Base-by-base conservation (phyloP, 2,329 filamentous ascomycete genomes). In the Chrysosporium queenslandicum region DNA sequence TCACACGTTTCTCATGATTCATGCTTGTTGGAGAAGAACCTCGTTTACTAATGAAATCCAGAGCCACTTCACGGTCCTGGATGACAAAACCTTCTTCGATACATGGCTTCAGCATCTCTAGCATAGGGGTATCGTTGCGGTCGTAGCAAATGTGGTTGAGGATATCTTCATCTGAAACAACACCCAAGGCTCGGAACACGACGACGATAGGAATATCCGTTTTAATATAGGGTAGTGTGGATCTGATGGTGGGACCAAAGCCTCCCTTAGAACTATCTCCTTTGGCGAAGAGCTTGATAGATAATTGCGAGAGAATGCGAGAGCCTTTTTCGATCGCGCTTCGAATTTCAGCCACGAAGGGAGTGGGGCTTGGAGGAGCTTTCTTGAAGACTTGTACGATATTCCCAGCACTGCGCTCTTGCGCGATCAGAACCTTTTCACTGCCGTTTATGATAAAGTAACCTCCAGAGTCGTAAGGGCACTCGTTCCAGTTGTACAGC, bases 351-450 rank as follows among this genome's bases (percentile, higher is more conserved):
- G 92, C 94, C 21, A 91, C 86, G 68, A 92, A 95, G 1, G 89
- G 90, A 57, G 88, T 94, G 8, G 88, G 86, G 59, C 87, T 91
- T n/a, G 89, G 88, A 60, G 84, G 80, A 0, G 91, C 88, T 74
- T 98, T 98, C 73, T 94, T 91, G 80, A 98, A 98, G 25, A 98
- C 91, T 71, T 98, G 92, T 4, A 98, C 92, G 54, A 97, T 98
- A 66, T 98, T 98, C 65, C 91, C 92, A 37, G 92, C 92, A 66
- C 90, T 96, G 57, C 92, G 86, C 71, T 98, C 92, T 68, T 98
- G 92, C 1, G 92, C 92, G 63, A 98, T 98, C 60, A 98, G 74
- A 20, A 98, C 92, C 77, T 98, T 98, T 67, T 98, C 92, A 70
- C 87, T 94, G 40, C 92, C 92, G 72, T 98, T 98, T 77, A 98